phyloP scores from a whole-genome alignment of 2,329 filamentous ascomycete species.

The Hawksworthiomyces lignivorus region DNA sequence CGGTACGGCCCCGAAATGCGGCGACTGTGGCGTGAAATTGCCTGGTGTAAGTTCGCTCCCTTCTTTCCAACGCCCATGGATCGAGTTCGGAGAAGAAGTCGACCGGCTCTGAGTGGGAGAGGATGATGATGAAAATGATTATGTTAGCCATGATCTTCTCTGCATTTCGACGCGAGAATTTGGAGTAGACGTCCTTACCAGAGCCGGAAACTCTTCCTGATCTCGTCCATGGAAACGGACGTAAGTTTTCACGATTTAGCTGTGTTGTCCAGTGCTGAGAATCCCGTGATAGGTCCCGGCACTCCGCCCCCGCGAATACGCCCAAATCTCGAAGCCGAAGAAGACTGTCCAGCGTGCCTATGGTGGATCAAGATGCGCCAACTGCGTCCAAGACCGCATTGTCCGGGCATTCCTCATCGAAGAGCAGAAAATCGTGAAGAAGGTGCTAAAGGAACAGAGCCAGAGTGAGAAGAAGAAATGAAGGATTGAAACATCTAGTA shows the following conservation, averaged over 20 bases:
- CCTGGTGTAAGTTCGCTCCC: slow-evolving; percentile 95
- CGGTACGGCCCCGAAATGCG: slow-evolving; percentile 95
- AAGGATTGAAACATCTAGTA: too few species aligned
- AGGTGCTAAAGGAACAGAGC: slow-evolving; percentile 95
- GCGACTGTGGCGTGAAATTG: slow-evolving; percentile 97
- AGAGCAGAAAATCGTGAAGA: slow-evolving; percentile 99
- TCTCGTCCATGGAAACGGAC: too few species aligned
- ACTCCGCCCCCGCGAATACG: slow-evolving; percentile 96
- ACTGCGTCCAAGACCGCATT: slow-evolving; percentile 97
- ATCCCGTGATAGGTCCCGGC: slow-evolving; percentile 55
- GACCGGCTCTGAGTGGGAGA: too few species aligned
- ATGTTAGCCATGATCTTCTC: too few species aligned
- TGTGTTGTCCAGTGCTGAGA: too few species aligned
- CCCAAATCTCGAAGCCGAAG: slow-evolving; percentile 94
- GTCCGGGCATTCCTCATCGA: slow-evolving; percentile 98
- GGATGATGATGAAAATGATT: too few species aligned
- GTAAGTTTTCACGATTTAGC: too few species aligned
- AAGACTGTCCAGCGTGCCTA: slow-evolving; percentile 99
- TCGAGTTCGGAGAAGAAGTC: too few species aligned
- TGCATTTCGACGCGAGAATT: too few species aligned
- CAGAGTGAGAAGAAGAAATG: slow-evolving; percentile 18
- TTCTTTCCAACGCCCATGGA: too few species aligned
- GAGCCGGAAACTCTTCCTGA: too few species aligned
- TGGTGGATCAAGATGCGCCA: slow-evolving; percentile 95
- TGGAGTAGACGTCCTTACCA: too few species aligned